Evolutionary conservation across 2,329 filamentous ascomycete genomes (phyloP), one percentile per base, ranked within the genome.

Genomic region (Aspergillus hiratsukae): DNA sequence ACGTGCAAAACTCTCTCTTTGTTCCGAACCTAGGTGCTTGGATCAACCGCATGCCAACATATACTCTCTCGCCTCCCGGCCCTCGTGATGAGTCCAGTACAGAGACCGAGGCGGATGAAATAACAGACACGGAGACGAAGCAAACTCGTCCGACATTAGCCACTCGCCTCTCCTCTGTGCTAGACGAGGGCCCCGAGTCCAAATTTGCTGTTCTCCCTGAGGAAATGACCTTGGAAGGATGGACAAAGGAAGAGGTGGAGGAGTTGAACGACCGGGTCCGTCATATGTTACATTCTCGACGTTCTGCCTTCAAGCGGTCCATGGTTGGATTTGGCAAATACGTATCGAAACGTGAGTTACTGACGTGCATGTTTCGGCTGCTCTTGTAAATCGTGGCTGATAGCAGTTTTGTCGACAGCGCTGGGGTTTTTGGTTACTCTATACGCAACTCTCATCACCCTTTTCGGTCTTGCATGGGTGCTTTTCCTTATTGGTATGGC

Each of bases 1-100:
- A 96, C 66, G 87, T 96, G 21, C 90, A 95, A 67, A 96, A 96
- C 70, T 94, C 90, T 0, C 83, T 96, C 9, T 95, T 95, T 72
- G 78, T 95, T 1, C 91, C 91, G 0, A 87, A 91, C 61, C 78
- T 95, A n/a, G 90, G 90, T 43, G 78, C 80, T 57, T 85, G 85
- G 64, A 64, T 95, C 51, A 94, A 95, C 66, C 83, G 91, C 50
- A 81, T 87, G 58, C 90, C 90, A 1, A 91, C 89, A 0, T 96
- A 94, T 70, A 84, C 84, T 45, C 78, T 94, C 7, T 86, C 86
- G 5, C 81, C 81, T 23, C 75, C 76, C 37, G 76, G 68, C 27
- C 74, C 72, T 21, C 43, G 43, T 7, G 43, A 46, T 23, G 19
- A 46, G 43, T 21, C 73, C 71, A 61, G 68, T 19, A 41, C 52